Conservation (phyloP, 2,329 filamentous ascomycete genomes). For the Mycosphaerella sp. region DNA sequence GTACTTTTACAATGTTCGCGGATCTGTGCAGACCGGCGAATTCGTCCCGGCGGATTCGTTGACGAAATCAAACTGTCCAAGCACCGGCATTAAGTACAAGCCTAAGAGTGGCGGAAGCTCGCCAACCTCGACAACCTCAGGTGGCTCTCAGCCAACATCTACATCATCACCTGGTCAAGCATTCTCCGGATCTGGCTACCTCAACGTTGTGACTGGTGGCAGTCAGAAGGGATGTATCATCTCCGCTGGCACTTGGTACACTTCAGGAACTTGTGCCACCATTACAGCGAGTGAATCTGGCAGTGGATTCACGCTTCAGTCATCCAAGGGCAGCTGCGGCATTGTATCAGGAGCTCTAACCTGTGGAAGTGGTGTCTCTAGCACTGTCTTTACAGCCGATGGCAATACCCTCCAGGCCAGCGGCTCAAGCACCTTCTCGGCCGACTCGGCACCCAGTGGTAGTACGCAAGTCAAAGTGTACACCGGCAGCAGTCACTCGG, state of each 20-base stretch:
- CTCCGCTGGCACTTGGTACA: slow-evolving; percentile 61
- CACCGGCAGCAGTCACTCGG: slow-evolving; percentile 29
- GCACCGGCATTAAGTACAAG: slow-evolving; percentile 57
- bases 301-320: slow-evolving; percentile 51
- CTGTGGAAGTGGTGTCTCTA: slow-evolving; percentile 48
- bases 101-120: slow-evolving; percentile 46
- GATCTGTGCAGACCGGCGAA: slow-evolving; percentile 54
- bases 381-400: slow-evolving; percentile 39
- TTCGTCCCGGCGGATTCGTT: slow-evolving; percentile 53
- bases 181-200: slow-evolving; percentile 54
- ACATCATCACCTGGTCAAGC: slow-evolving; percentile 35
- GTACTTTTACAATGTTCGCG: slow-evolving; percentile 59
- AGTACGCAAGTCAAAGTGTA: slow-evolving; percentile 43
- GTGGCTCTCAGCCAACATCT: slow-evolving; percentile 32
- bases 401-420: slow-evolving; percentile 36
- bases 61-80: slow-evolving; percentile 57
- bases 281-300: slow-evolving; percentile 49
- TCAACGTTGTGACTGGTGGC: slow-evolving; percentile 51
- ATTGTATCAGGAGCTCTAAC: slow-evolving; percentile 50
- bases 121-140: slow-evolving; percentile 28
- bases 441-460: slow-evolving; percentile 40
- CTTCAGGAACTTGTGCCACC: slow-evolving; percentile 60
- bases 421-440: slow-evolving; percentile 40
- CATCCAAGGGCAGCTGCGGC: slow-evolving; percentile 55
- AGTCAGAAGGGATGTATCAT: slow-evolving; percentile 60